Conservation (phyloP, 2,329 filamentous ascomycete species). For the Neoarthrinium moseri region DNA sequence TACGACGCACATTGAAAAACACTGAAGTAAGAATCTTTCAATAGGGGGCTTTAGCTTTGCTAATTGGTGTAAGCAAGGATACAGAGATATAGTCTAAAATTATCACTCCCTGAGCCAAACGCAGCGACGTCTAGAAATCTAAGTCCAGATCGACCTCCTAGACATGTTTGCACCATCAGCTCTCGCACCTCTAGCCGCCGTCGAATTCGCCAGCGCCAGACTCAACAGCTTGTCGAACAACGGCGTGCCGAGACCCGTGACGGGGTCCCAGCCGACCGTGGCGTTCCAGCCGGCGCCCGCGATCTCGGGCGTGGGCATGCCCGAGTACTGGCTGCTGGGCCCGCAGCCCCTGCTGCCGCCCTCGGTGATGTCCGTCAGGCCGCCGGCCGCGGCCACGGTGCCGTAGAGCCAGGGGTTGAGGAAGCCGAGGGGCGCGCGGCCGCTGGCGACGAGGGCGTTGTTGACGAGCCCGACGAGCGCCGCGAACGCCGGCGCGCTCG, state of each 20-base stretch:
- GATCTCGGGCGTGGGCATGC: slow-evolving; percentile 23
- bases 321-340: slow-evolving; percentile 22
- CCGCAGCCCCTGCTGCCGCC: slow-evolving; percentile 34
- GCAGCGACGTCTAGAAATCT: not conserved
- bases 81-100: too few relatives aligned
- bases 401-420: slow-evolving; percentile 61
- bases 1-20: too few relatives aligned
- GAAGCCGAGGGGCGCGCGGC: slow-evolving; percentile 54
- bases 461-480: slow-evolving; percentile 65
- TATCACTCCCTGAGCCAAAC: too few relatives aligned
- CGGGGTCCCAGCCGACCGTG: slow-evolving; percentile 43
- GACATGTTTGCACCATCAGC: not conserved
- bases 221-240: slow-evolving; percentile 34
- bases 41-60: too few relatives aligned
- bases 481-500: slow-evolving; percentile 62
- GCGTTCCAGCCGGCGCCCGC: slow-evolving; percentile 39
- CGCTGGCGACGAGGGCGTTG: slow-evolving; percentile 55
- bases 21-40: too few relatives aligned
- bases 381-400: slow-evolving; percentile 20
- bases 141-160: not conserved
- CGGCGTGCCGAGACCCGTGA: slow-evolving; percentile 45
- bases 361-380: slow-evolving; percentile 35
- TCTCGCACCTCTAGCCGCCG: not conserved
- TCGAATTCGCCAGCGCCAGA: not conserved
- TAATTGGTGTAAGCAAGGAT: too few relatives aligned